Percentiles rank a stretch among this genome's conserved stretches.
Evolutionary conservation across 495 filamentous ascomycete genomes (phyloP).

Genomic region (Xylaria intraflava): DNA sequence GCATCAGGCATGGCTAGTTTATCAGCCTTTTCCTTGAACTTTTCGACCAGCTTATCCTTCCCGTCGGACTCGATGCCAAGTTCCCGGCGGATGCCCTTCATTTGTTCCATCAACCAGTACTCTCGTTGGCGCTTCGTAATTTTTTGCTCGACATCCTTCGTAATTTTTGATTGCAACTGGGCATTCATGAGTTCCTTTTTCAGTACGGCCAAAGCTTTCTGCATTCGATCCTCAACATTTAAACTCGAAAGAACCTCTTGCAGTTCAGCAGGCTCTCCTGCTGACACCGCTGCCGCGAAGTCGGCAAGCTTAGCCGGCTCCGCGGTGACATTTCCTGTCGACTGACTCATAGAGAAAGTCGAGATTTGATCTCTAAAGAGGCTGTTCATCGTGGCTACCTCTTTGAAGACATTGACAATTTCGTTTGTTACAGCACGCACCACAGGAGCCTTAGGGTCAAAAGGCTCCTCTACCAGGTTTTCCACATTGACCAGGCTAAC

Average conservation of each 20-base stretch:
- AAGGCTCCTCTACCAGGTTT: slow-evolving; percentile 79
- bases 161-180: slow-evolving; percentile 93
- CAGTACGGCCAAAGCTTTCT: slow-evolving; percentile 81
- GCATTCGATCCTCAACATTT: slow-evolving; percentile 82
- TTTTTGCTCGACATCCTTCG: slow-evolving; percentile 94
- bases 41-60: slow-evolving; percentile 95
- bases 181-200: slow-evolving; percentile 99
- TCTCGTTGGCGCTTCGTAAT: slow-evolving; percentile 97
- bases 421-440: slow-evolving; percentile 91
- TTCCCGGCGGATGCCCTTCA: slow-evolving; percentile 97
- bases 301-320: slow-evolving; percentile 94
- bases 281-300: slow-evolving; percentile 91
- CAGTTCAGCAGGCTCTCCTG: slow-evolving; percentile 82
- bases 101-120: slow-evolving; percentile 99
- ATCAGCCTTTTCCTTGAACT: slow-evolving; percentile 89
- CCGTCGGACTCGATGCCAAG: slow-evolving; percentile 95
- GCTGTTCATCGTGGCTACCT: slow-evolving; percentile 85
- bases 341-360: slow-evolving; percentile 91
- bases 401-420: slow-evolving; percentile 97
- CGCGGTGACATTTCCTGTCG: slow-evolving; percentile 85
- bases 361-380: slow-evolving; percentile 98
- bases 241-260: slow-evolving; percentile 88
- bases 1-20: slow-evolving; percentile 95
- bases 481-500: slow-evolving; percentile 93
- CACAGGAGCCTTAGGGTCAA: slow-evolving; percentile 78